These are phyloP conservation scores for Neofusicoccum cordaticola DNA, from an alignment of 2,329 filamentous ascomycete species.

Conservation along the genomic window DNA sequence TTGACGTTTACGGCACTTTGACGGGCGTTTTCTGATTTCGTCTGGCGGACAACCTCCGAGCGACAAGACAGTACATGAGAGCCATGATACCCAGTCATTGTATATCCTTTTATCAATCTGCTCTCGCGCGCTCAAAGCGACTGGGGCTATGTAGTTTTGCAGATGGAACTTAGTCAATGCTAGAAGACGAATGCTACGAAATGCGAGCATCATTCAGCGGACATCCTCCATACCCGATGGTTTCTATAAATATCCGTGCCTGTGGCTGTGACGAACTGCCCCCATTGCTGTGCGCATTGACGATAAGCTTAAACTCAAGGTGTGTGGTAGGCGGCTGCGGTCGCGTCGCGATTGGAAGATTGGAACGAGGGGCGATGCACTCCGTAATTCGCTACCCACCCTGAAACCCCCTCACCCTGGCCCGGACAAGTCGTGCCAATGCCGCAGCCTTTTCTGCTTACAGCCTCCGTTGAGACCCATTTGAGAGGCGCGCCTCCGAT, in stretches of 20 bases:
- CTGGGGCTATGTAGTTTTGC: constrained; percentile 11
- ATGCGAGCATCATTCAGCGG: not conserved
- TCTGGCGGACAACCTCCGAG: constrained; percentile 9
- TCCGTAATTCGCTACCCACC: not conserved
- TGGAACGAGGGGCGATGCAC: not conserved
- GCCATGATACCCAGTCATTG: constrained; percentile 18
- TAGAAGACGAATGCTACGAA: constrained; percentile 2
- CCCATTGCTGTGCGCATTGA: not conserved
- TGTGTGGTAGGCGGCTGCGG: not conserved
- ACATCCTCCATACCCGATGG: not conserved
- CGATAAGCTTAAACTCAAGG: not conserved
- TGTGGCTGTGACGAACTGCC: not conserved
- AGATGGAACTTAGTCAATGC: constrained; percentile 7
- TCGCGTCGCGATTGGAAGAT: not conserved
- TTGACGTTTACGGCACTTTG: constrained; percentile 1
- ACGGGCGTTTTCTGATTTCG: constrained; percentile 14
- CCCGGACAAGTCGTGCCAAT: not conserved
- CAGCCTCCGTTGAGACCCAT: not conserved
- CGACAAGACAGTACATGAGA: constrained; percentile 16
- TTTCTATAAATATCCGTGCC: not conserved
- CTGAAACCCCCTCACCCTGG: not conserved
- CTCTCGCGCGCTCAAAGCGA: constrained; percentile 9
- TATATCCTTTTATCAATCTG: constrained; percentile 15
- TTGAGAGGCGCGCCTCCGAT: not conserved
- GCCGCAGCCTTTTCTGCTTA: not conserved